Conservation (phyloP, 495 filamentous ascomycete species). For the Pyronema domesticum region DNA sequence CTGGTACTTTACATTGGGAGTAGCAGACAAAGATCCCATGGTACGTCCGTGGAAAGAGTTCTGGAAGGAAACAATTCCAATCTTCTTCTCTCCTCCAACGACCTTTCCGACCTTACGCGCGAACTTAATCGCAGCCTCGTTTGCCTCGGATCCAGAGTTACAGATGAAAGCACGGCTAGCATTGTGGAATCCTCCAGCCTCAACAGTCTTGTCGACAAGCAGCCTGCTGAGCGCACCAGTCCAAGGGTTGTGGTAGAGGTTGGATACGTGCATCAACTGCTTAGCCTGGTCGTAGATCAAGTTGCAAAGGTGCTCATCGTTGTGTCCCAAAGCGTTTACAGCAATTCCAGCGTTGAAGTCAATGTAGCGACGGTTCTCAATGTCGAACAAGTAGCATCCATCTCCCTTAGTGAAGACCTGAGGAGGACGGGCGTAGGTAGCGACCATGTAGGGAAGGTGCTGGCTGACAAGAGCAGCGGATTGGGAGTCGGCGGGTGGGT, state of each 20-base stretch:
- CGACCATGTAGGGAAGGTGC: slow-evolving; percentile 72
- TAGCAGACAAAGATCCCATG: slow-evolving; percentile 80
- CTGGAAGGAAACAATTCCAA: slow-evolving; percentile 74
- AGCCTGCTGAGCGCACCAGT: slow-evolving; percentile 68
- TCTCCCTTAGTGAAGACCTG: slow-evolving; percentile 75
- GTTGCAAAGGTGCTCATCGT: slow-evolving; percentile 47
- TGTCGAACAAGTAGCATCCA: slow-evolving; percentile 75
- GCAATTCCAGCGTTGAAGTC: slow-evolving; percentile 95
- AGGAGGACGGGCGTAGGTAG: slow-evolving; percentile 81
- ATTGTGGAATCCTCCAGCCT: slow-evolving; percentile 60
- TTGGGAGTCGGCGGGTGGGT: slow-evolving; percentile 59
- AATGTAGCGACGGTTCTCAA: slow-evolving; percentile 73
- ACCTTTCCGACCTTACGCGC: slow-evolving; percentile 74
- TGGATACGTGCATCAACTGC: slow-evolving; percentile 74
- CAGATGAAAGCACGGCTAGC: slow-evolving; percentile 76
- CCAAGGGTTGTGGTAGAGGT: slow-evolving; percentile 93
- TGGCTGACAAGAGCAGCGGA: slow-evolving; percentile 55
- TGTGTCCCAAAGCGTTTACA: slow-evolving; percentile 82
- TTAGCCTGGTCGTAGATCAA: slow-evolving; percentile 63
- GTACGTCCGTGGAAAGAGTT: slow-evolving; percentile 91
- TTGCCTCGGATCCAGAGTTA: slow-evolving; percentile 89
- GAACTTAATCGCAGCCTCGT: slow-evolving; percentile 96
- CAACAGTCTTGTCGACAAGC: slow-evolving; percentile 60
- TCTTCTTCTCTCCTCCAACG: slow-evolving; percentile 45
- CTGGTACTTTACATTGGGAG: slow-evolving; percentile 98